A percentile compares a stretch with the other conserved stretches of the same genome.
Evolutionary conservation across 306 rosid genomes (phyloP).

Genomic region (Rubus parviflorus): DNA sequence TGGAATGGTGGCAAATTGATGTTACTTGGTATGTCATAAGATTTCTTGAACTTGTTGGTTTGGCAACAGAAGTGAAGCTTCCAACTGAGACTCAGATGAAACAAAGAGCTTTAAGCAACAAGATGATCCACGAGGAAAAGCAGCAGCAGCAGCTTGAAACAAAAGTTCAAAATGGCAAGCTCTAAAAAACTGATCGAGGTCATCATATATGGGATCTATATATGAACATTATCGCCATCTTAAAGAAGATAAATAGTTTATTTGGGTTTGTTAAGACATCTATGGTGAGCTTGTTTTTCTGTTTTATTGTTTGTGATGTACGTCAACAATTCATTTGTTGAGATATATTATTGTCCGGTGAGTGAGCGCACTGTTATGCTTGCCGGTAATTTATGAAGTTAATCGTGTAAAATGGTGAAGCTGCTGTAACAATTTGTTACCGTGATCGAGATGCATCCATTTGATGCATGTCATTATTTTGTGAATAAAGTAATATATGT

Average conservation of each 20-base stretch:
- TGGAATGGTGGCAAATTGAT: conserved; percentile 94
- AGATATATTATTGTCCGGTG: too few species aligned
- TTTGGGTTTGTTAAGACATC: neutral
- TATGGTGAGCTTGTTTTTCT: too few species aligned
- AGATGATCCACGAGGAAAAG: neutral
- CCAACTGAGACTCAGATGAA: conserved; percentile 64
- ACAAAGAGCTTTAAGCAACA: conserved; percentile 23
- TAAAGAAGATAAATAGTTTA: neutral
- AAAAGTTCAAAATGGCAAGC: neutral
- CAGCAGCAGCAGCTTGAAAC: neutral
- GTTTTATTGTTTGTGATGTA: too few species aligned
- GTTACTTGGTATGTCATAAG: conserved; percentile 73
- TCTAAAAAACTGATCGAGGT: neutral
- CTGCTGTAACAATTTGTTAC: neutral
- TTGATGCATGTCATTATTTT: neutral
- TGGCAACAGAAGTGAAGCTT: conserved; percentile 72
- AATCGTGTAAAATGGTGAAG: neutral
- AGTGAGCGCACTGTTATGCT: neutral
- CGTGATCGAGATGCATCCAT: too few species aligned
- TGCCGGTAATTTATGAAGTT: too few species aligned
- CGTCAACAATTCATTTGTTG: too few species aligned
- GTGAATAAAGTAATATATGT: neutral
- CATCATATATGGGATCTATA: neutral
- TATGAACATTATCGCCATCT: neutral
- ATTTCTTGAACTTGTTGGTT: conserved; percentile 63